Base-by-base conservation (phyloP, 2,329 filamentous ascomycete genomes). In the Trichoderma semiorbis region DNA sequence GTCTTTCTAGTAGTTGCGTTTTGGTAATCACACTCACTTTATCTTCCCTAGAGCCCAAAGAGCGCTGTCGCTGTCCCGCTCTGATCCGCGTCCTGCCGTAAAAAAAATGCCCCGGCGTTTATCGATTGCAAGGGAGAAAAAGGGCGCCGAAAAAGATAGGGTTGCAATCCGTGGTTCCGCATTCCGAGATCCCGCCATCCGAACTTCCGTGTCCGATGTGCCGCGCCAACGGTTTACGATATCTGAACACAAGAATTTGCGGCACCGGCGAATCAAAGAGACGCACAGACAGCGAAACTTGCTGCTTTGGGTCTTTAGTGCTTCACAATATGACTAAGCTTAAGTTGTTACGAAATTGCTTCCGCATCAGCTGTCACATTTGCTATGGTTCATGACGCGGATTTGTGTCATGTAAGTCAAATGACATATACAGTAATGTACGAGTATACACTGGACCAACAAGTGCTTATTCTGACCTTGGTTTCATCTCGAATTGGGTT, bases 171-270 rank as follows among this genome's bases (percentile, higher is more conserved):
- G 65, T 24, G 16, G 34, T 69, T 69, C 62, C 62, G 62, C 34
- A 21, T 26, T 34, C 30, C 30, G n/a, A 55, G 62, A 76, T 60
- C 57, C 28, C 28, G 43, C 28, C 55, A 30, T 79, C 78, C 78
- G 79, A 77, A 75, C 58, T 78, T 80, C 80, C 79, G 76, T 62
- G 62, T 30, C 32, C 65, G 65, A 21, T 57, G 10, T 21, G 55
- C 18, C 32, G 64, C 64, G 10, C 14, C 43, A 21, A 14, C 39
- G 21, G 5, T 61, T 58, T 30, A n/a, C 26, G 12, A 50, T 21
- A 50, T 50, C n/a, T 12, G 43, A 21, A 50, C n/a, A 21, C 43
- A 47, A 21, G 18, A 47, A 21, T 0, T 47, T 39, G 36, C 36
- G 36, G n/a, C 43, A 50, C 43, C n/a, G 43, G n/a, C 43, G 43